These are phyloP conservation scores for Lecanicillium sp. DNA, from an alignment of 2,329 filamentous ascomycete genomes.

Conservation along the genomic window DNA sequence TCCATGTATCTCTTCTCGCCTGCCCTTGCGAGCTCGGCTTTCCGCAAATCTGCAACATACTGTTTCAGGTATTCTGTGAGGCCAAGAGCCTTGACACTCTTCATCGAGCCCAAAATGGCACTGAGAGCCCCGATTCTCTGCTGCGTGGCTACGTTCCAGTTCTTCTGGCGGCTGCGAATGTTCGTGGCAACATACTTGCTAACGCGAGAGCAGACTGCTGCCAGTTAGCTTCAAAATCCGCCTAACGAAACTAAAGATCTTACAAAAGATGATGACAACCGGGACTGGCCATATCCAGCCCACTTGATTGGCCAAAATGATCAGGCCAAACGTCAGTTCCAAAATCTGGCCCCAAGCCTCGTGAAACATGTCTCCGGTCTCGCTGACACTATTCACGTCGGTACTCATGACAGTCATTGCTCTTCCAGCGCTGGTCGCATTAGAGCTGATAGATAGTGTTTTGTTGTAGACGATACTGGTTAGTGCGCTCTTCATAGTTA, in stretches of 20 bases:
- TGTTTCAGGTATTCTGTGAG: slow-evolving; percentile 1
- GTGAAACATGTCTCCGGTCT: slow-evolving; percentile 27
- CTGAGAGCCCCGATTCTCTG: slow-evolving; percentile 27
- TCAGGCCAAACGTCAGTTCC: slow-evolving; percentile 31
- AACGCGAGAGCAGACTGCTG: slow-evolving; percentile 30
- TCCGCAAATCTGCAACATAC: slow-evolving; percentile 1
- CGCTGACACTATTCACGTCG: slow-evolving; percentile 27
- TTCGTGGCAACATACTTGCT: slow-evolving; percentile 31
- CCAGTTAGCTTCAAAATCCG: slow-evolving; percentile 1
- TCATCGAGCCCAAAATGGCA: slow-evolving; percentile 20
- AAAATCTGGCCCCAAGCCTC: slow-evolving; percentile 34
- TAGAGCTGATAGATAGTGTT: slow-evolving; percentile 16
- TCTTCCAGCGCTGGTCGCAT: slow-evolving; percentile 20
- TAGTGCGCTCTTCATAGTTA: slow-evolving; percentile 26
- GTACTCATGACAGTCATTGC: slow-evolving; percentile 32
- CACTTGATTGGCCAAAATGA: slow-evolving; percentile 28
- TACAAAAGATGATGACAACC: slow-evolving; percentile 31
- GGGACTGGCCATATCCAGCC: slow-evolving; percentile 35
- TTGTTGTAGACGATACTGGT: slow-evolving; percentile 28
- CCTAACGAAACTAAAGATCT: slow-evolving; percentile 10
- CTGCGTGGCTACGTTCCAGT: slow-evolving; percentile 34
- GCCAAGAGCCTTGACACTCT: slow-evolving; percentile 6
- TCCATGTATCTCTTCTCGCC: slow-evolving; percentile 4
- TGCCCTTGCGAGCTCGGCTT: slow-evolving; percentile 1
- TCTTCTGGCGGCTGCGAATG: slow-evolving; percentile 25